Evolutionary conservation across 495 filamentous ascomycete species (phyloP).

Genomic region (Chaetomidium leptoderma): DNA sequence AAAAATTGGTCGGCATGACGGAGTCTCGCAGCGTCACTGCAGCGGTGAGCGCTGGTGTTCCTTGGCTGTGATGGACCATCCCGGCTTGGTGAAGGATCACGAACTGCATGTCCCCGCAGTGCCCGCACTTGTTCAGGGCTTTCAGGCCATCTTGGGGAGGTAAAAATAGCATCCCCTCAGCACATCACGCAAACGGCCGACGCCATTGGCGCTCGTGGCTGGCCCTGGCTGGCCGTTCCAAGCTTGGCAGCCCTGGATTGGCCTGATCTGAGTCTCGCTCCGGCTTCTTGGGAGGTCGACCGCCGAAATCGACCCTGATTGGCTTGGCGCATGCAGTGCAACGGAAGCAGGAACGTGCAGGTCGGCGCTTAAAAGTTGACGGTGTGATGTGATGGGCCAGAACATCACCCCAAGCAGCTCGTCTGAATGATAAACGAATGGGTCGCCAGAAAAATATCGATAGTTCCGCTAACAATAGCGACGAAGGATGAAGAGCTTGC

Average conservation of each 20-base stretch:
- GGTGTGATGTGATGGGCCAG: slow-evolving; percentile 1
- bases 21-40: not conserved
- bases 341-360: slow-evolving; percentile 11
- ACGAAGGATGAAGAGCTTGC: not conserved
- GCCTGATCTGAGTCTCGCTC: slow-evolving; percentile 1
- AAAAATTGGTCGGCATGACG: not conserved
- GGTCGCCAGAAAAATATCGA: not conserved
- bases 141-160: not conserved
- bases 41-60: slow-evolving; percentile 2
- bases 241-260: slow-evolving; percentile 8
- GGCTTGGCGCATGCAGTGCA: slow-evolving; percentile 17
- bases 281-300: not conserved
- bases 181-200: not conserved
- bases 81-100: slow-evolving; percentile 1
- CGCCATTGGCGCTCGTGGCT: slow-evolving; percentile 8
- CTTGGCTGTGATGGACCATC: slow-evolving; percentile 8
- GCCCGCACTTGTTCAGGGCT: slow-evolving; percentile 2
- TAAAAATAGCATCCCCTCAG: slow-evolving; percentile 11
- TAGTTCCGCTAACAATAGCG: not conserved
- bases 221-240: not conserved
- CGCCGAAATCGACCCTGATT: slow-evolving; percentile 4
- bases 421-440: not conserved
- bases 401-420: not conserved
- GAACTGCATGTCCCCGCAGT: slow-evolving; percentile 4
- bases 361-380: slow-evolving; percentile 16